Base-by-base conservation (phyloP, 2,329 filamentous ascomycete genomes). In the Diaporthe amygdali region DNA sequence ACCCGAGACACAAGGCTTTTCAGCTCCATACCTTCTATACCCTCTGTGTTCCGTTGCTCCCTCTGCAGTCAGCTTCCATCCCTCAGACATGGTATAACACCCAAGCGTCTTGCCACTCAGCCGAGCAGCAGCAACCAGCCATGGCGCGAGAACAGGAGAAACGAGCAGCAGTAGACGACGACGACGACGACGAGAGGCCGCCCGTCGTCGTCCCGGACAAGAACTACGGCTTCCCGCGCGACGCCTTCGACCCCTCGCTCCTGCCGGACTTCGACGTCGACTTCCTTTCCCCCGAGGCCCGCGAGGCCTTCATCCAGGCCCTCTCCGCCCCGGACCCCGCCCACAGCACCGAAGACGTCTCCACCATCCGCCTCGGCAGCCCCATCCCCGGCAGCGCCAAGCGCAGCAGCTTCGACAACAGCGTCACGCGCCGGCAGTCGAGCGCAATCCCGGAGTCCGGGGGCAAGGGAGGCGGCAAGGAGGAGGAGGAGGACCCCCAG, bases 241-340 rank as follows among this genome's bases (percentile, higher is more conserved):
- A 91, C 74, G 89, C 88, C 55, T 95, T 92, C 82, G 92, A 96
- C 80, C 85, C 88, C 72, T 86, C 87, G 20, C 84, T 83, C 46
- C 87, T 98, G 25, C 95, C 95, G n/a, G 95, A 97, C 81, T 90
- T 87, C 81, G 89, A 95, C 79, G 87, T 88, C 77, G 91, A 96
- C 70, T 98, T 98, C 79, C 86, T 97, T 76, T 82, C 88, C 54
- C 85, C 91, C 49, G 90, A 90, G 71, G 92, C 97, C 78, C 85
- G 97, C 39, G 86, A 89, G 46, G 91, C 93, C 68, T 98, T 98
- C 80, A 91, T 93, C 72, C 90, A 89, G 71, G 96, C 96, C 9
- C 88, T 98, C 10, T 89, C 90, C n/a, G 94, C 93, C 1, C 94
- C 95, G 0, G 94, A 97, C 73, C 89, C 90, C 1, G 87, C 92